Conservation (phyloP, 2,329 filamentous ascomycete species). For the Diaporthe sp. region DNA sequence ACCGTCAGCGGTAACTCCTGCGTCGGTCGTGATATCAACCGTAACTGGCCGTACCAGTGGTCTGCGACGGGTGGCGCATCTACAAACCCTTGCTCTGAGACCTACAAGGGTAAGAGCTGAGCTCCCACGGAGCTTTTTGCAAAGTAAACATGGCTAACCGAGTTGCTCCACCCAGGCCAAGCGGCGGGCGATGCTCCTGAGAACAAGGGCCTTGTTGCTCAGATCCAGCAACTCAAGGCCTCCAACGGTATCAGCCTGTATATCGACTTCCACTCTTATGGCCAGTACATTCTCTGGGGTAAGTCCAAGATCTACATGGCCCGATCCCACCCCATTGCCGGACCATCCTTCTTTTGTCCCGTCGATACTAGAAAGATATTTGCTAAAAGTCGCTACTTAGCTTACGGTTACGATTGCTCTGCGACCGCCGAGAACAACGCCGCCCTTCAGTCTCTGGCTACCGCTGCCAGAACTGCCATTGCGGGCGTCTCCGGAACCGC, state of each 20-base stretch:
- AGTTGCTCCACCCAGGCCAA: background rate
- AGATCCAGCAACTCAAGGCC: conserved; percentile 48
- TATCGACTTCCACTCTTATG: conserved; percentile 76
- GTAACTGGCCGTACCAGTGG: conserved; percentile 64
- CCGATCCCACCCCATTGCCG: background rate
- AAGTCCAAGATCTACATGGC: background rate
- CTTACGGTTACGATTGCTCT: background rate
- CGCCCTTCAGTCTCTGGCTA: background rate
- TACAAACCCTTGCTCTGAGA: conserved; percentile 52
- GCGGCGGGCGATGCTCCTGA: conserved; percentile 59
- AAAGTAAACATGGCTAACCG: background rate
- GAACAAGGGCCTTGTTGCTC: conserved; percentile 59
- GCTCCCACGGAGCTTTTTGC: rapidly evolving
- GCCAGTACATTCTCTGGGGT: conserved; percentile 52
- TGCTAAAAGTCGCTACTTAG: background rate
- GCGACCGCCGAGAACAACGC: background rate
- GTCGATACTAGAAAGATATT: no score
- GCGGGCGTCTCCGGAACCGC: conserved; percentile 48
- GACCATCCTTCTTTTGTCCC: no score
- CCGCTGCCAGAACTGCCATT: conserved; percentile 43
- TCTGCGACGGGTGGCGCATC: conserved; percentile 56
- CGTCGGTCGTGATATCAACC: conserved; percentile 63
- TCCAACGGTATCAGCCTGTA: conserved; percentile 68
- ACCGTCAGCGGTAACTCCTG: conserved; percentile 53
- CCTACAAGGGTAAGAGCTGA: background rate